Base-by-base conservation (phyloP, 345 rosid species). In the Pistacia integerrima region DNA sequence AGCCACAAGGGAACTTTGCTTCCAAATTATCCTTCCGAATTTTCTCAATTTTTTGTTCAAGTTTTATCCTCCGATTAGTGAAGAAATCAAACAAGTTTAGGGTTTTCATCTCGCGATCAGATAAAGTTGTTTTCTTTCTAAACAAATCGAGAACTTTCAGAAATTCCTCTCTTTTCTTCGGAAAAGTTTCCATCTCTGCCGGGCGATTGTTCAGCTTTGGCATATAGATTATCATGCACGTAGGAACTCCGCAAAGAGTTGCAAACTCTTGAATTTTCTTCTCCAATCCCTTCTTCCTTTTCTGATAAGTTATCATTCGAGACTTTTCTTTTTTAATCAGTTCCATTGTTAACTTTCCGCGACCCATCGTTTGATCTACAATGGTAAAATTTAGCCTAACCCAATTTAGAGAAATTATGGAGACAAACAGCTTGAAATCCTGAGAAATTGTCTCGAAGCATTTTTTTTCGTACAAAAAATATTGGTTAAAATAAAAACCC, bases 221-320 rank as follows among this genome's bases (percentile, higher is more conserved):
- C 0, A 83, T 84, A 2, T 81, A 80, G 61, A 85, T 79, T 62
- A 85, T 76, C 69, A 85, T 38, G 72, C 86, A 81, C 0, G 81
- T 70, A 22, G 80, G 75, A 5, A 85, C 80, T 30, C 81, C 86
- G 8, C 88, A 85, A 4, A 74, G 64, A 25, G 51, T 74, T 22
- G 63, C 14, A 2, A 74, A 54, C 20, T 74, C 77, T 7, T 9
- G 41, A 8, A 84, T 84, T 67, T 85, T 85, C 78, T 83, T 85
- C 2, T 33, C 76, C 69, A 85, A 58, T 58, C 84, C 82, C 18
- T 62, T 76, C 72, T 81, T 83, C n/a, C 86, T 71, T 62, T 83
- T 85, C 57, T 72, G 78, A 75, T 78, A 85, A 9, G 86, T 83
- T 8, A 76, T 74, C 67, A 74, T 49, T 18, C 88, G 78, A 0